Percentiles rank a stretch among this genome's conserved stretches.
phyloP scores from a whole-genome alignment of 768 basidiomycete species.

The Agaricus sinodeliciosus region DNA sequence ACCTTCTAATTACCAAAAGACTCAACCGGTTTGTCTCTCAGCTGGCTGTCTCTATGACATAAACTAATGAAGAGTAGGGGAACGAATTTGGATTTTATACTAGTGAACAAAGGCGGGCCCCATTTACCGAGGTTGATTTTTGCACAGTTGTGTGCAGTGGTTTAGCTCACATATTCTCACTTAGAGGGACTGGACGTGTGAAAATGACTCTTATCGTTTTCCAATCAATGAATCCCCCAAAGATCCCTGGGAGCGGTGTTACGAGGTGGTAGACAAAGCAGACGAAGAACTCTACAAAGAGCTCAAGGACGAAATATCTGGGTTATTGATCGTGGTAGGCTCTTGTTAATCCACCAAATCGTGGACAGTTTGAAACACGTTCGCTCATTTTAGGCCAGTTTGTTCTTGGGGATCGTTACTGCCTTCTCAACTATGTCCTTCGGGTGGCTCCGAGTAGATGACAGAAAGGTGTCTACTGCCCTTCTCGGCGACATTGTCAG shows the following conservation, averaged over 20 bases:
- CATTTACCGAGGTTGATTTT: too few relatives aligned
- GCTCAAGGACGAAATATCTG: conserved; percentile 6
- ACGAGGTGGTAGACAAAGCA: background rate
- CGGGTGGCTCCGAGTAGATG: conserved; percentile 1
- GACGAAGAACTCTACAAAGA: conserved; percentile 5
- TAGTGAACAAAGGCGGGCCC: too few relatives aligned
- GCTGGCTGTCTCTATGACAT: too few relatives aligned
- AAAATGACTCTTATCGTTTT: background rate
- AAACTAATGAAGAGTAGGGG: too few relatives aligned
- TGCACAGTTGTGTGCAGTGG: too few relatives aligned
- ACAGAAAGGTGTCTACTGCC: background rate
- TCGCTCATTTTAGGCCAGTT: background rate
- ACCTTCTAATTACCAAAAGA: background rate
- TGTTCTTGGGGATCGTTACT: conserved; percentile 6
- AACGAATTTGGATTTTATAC: too few relatives aligned
- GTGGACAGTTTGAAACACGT: background rate
- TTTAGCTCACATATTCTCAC: too few relatives aligned
- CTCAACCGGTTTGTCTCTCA: too few relatives aligned
- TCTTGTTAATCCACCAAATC: too few relatives aligned
- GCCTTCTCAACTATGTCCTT: conserved; percentile 3
- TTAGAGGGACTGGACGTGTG: background rate
- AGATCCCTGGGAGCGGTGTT: conserved; percentile 8
- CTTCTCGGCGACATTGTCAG: background rate
- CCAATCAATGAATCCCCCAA: conserved; percentile 2
- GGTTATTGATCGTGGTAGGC: conserved; percentile 4